Percentiles rank a stretch among this genome's conserved stretches.
phyloP scores from a whole-genome alignment of 1,139 yeast genomes.

The Saccharomyces hybrid region DNA sequence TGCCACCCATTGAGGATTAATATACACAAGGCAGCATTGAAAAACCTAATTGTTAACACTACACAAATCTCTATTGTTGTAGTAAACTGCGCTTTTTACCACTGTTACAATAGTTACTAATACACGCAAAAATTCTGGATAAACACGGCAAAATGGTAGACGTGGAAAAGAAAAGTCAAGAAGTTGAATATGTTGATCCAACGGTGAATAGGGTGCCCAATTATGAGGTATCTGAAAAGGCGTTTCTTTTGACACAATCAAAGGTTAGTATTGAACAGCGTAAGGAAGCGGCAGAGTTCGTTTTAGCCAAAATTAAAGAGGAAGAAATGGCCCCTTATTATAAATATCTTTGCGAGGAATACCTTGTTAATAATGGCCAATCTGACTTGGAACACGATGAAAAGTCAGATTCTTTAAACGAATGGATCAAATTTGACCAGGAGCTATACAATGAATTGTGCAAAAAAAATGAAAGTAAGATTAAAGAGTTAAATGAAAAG shows the following conservation, averaged over 20 bases:
- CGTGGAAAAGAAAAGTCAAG: slow-evolving; percentile 18
- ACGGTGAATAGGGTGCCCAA: slow-evolving; percentile 65
- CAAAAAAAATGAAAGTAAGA: slow-evolving; percentile 48
- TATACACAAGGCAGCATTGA: background rate
- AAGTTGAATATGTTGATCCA: slow-evolving; percentile 23
- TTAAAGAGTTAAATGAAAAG: slow-evolving; percentile 50
- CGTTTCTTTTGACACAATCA: slow-evolving; percentile 52
- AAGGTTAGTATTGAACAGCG: slow-evolving; percentile 37
- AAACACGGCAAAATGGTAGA: slow-evolving; percentile 4
- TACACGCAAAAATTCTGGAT: background rate
- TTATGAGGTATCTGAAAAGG: slow-evolving; percentile 67
- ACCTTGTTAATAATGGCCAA: slow-evolving; percentile 20
- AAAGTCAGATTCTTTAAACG: background rate
- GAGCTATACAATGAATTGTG: slow-evolving; percentile 43
- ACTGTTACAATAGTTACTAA: background rate
- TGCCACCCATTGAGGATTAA: background rate
- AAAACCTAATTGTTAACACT: background rate
- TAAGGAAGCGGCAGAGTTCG: slow-evolving; percentile 39
- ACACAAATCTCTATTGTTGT: background rate
- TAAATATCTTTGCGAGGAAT: slow-evolving; percentile 53
- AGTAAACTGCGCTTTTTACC: background rate
- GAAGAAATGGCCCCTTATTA: slow-evolving; percentile 83
- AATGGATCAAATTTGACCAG: slow-evolving; percentile 45
- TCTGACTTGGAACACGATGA: background rate
- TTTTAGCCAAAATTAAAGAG: slow-evolving; percentile 48